Evolutionary conservation across 495 filamentous ascomycete species (phyloP).

Genomic region (Extremus antarcticus): DNA sequence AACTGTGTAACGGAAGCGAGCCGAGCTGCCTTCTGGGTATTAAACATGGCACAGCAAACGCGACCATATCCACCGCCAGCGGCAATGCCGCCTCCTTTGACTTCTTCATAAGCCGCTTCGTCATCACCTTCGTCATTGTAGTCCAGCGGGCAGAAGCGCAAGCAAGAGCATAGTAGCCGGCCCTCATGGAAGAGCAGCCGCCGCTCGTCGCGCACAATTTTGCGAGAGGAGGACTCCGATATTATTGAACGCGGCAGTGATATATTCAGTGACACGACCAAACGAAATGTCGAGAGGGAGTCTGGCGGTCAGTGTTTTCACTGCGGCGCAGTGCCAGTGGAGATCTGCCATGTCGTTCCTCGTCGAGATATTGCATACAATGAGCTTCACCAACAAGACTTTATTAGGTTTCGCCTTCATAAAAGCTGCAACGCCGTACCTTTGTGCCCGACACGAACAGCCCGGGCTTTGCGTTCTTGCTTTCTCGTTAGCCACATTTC

Average conservation of each 20-base stretch:
- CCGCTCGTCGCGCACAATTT: not conserved
- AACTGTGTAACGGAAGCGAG: not conserved
- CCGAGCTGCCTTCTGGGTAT: not conserved
- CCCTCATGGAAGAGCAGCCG: not conserved
- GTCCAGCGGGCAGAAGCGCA: not conserved
- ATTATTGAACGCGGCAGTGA: not conserved
- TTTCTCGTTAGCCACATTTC: too few species aligned
- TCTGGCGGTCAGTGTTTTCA: not conserved
- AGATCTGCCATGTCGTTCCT: not conserved
- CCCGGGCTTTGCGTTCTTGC: not conserved
- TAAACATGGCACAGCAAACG: not conserved
- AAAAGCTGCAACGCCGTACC: not conserved
- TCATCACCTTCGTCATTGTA: not conserved
- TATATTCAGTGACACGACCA: not conserved
- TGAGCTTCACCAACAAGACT: not conserved
- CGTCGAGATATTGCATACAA: not conserved
- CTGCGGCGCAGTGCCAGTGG: not conserved
- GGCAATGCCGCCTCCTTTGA: not conserved
- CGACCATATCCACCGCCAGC: not conserved
- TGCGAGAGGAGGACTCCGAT: not conserved
- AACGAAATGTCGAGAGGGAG: not conserved
- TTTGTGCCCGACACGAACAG: not conserved
- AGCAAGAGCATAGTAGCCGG: not conserved
- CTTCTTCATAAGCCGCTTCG: not conserved
- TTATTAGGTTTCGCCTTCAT: not conserved